Conservation (phyloP, 352 stramenopile species). For the Phytopythium ostracodes region DNA sequence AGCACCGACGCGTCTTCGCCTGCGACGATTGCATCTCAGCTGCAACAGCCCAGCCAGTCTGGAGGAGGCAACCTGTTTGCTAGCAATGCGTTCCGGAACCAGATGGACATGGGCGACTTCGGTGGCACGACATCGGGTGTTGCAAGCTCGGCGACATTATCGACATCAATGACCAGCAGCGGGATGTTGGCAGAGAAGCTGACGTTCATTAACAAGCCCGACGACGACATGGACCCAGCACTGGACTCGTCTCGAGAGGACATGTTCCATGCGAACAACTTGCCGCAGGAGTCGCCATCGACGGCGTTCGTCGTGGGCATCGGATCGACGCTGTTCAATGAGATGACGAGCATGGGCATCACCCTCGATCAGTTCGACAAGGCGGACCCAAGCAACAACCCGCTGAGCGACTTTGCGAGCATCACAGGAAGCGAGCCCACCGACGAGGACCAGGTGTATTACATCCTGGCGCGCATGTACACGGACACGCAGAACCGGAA, state of each 20-base stretch:
- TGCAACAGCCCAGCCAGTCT: constrained; percentile 20
- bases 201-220: constrained; percentile 30
- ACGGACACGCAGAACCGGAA: constrained; percentile 61
- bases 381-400: constrained; percentile 15
- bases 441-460: constrained; percentile 77
- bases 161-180: not conserved
- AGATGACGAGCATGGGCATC: constrained; percentile 80
- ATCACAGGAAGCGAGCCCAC: constrained; percentile 19
- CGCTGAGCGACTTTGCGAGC: constrained; percentile 40
- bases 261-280: constrained; percentile 1
- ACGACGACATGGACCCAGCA: constrained; percentile 27
- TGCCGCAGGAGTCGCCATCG: constrained; percentile 11
- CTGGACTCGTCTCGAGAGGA: constrained; percentile 9
- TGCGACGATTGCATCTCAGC: constrained; percentile 9
- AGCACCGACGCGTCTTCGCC: not conserved
- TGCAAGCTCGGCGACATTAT: not conserved
- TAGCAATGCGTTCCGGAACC: constrained; percentile 64
- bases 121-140: constrained; percentile 6
- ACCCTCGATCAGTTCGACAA: constrained; percentile 60
- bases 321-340: constrained; percentile 51
- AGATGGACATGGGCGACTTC: constrained; percentile 51
- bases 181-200: constrained; percentile 21
- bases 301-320: constrained; percentile 27
- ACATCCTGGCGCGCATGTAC: constrained; percentile 80
- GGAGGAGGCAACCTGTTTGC: constrained; percentile 58